A percentile compares a stretch with the other conserved stretches of the same genome.
Conservation (phyloP, 768 basidiomycete species). For the Pisolithus marmoratus region DNA sequence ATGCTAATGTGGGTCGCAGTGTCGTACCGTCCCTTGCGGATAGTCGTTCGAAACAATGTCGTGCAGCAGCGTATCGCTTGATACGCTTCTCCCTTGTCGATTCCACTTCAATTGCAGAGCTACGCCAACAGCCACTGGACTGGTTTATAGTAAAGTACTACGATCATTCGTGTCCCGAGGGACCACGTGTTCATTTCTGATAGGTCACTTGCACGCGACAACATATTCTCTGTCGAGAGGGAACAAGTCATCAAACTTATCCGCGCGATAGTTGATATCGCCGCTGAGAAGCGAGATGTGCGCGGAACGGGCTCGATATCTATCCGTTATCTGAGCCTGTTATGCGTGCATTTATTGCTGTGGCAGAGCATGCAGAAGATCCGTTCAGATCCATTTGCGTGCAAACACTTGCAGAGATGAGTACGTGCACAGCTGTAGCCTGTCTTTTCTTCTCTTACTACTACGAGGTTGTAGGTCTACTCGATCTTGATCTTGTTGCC, state of each 20-base stretch:
- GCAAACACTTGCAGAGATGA: constrained; percentile 84
- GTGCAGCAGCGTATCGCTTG: constrained; percentile 79
- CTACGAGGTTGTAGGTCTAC: constrained; percentile 52
- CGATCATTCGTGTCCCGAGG: background rate
- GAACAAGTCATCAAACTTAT: constrained; percentile 92
- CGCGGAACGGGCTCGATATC: constrained; percentile 36
- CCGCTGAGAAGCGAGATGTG: constrained; percentile 48
- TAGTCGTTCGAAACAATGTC: constrained; percentile 59
- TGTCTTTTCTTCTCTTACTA: constrained; percentile 6
- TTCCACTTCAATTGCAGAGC: constrained; percentile 55
- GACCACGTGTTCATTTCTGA: constrained; percentile 6
- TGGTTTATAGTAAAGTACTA: constrained; percentile 87
- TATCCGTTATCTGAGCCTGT: constrained; percentile 70
- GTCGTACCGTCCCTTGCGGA: constrained; percentile 79
- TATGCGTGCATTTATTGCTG: constrained; percentile 85
- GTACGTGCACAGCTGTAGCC: constrained; percentile 39
- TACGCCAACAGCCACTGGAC: constrained; percentile 66
- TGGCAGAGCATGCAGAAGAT: constrained; percentile 91
- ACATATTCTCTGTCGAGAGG: constrained; percentile 76
- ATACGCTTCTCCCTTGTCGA: constrained; percentile 78
- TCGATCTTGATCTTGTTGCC: constrained; percentile 80
- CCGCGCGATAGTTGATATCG: constrained; percentile 73
- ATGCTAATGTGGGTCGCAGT: constrained; percentile 37
- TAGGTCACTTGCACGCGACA: constrained; percentile 82
- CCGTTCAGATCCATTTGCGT: constrained; percentile 77